These are phyloP conservation scores for Lachnellula cervina DNA, from an alignment of 2,329 filamentous ascomycete species.

Conservation along the genomic window DNA sequence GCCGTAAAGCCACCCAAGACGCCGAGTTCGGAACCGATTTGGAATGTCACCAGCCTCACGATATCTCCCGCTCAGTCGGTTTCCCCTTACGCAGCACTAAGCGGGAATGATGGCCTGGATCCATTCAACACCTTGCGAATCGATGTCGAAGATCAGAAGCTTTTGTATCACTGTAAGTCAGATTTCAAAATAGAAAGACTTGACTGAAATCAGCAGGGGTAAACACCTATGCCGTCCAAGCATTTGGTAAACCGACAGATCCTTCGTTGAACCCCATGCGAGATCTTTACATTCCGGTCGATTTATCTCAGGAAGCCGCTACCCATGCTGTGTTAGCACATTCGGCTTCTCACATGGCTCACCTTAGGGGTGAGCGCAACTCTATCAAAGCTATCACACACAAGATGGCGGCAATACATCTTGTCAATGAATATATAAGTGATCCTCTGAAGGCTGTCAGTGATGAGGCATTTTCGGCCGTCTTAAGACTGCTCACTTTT, in stretches of 20 bases:
- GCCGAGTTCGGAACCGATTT: background rate
- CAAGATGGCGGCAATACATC: constrained; percentile 34
- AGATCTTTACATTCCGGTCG: constrained; percentile 37
- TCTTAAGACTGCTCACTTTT: constrained; percentile 32
- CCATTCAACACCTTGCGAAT: constrained; percentile 35
- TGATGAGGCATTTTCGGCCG: constrained; percentile 33
- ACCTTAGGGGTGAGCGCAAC: constrained; percentile 29
- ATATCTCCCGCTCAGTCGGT: background rate
- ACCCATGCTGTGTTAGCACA: constrained; percentile 40
- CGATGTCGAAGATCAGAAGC: constrained; percentile 33
- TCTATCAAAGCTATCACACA: constrained; percentile 30
- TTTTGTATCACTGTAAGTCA: constrained; percentile 35
- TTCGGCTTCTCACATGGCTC: constrained; percentile 35
- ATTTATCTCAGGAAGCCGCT: constrained; percentile 37
- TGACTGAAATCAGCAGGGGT: constrained; percentile 25
- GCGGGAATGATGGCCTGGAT: constrained; percentile 25
- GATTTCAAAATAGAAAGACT: background rate
- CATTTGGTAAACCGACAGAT: constrained; percentile 29
- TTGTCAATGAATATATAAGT: constrained; percentile 32
- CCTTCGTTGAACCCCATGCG: constrained; percentile 35
- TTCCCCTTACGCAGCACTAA: background rate
- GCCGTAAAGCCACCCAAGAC: background rate
- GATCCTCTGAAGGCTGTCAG: constrained; percentile 30
- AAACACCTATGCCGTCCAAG: constrained; percentile 30
- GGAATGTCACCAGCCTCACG: background rate